A percentile compares a stretch with the other conserved stretches of the same genome.
Conservation (phyloP, 164 flowering plant species). For the Cinnamomum chago region DNA sequence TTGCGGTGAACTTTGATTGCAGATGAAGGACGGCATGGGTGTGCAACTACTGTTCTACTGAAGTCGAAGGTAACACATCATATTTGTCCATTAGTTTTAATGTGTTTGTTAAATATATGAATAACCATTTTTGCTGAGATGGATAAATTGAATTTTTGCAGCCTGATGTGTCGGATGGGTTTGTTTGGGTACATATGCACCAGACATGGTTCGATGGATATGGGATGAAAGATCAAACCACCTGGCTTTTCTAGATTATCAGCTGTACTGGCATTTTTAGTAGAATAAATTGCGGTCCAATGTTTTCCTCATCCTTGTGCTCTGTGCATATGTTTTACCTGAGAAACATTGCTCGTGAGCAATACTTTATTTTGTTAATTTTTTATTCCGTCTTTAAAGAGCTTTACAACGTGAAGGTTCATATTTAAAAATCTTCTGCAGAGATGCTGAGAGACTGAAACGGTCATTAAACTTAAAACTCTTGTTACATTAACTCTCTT, state of each 20-base stretch:
- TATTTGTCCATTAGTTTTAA: too few relatives aligned
- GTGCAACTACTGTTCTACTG: conserved; percentile 36
- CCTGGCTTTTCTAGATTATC: conserved; percentile 35
- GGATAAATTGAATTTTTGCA: conserved; percentile 14
- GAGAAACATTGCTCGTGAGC: not conserved
- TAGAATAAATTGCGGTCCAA: not conserved
- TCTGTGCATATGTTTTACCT: not conserved
- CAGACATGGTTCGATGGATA: conserved; percentile 51
- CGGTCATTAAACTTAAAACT: too few relatives aligned
- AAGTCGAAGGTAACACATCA: conserved; percentile 33
- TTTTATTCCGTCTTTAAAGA: not conserved
- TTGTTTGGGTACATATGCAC: conserved; percentile 50
- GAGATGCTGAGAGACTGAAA: too few relatives aligned
- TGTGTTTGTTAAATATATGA: not conserved
- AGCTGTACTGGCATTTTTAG: not conserved
- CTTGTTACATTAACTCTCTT: too few relatives aligned
- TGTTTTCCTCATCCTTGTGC: not conserved
- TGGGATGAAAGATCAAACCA: conserved; percentile 20
- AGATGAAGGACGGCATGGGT: conserved; percentile 45
- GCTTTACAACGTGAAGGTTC: too few relatives aligned
- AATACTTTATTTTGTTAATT: not conserved
- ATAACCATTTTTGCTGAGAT: not conserved
- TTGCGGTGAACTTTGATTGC: conserved; percentile 4
- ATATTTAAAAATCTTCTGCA: too few relatives aligned
- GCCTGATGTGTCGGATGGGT: conserved; percentile 20